phyloP scores from a whole-genome alignment of 352 stramenopile species.

The Pythium sp. region DNA sequence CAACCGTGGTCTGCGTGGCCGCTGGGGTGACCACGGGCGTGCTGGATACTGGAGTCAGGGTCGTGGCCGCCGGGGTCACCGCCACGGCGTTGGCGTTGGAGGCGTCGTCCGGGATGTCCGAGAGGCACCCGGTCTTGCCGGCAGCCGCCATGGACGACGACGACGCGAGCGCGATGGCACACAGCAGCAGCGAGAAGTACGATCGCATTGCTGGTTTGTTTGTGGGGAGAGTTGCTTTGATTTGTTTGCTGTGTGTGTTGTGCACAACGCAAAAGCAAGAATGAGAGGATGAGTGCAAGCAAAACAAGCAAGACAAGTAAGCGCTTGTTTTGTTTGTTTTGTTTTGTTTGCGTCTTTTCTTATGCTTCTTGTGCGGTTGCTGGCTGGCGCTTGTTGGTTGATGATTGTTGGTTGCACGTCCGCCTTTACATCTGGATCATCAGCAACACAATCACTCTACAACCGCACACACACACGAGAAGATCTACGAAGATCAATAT shows the following conservation, averaged over 20 bases:
- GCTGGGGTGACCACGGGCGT: constrained; percentile 1
- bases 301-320: not conserved
- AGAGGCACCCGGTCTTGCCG: constrained; percentile 14
- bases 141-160: constrained; percentile 2
- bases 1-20: not conserved
- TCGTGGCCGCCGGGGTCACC: constrained; percentile 1
- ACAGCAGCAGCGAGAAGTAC: constrained; percentile 16
- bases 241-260: not conserved
- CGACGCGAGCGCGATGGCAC: constrained; percentile 9
- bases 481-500: not conserved
- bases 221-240: not conserved
- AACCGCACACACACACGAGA: not conserved
- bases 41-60: not conserved
- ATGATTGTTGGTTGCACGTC: not conserved
- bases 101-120: constrained; percentile 12
- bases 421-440: constrained; percentile 6
- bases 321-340: not conserved
- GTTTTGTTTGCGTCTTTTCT: too few species aligned
- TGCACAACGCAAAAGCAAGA: constrained; percentile 8
- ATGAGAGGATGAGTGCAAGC: constrained; percentile 1
- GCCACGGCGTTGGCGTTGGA: not conserved
- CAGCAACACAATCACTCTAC: not conserved
- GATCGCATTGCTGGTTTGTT: constrained; percentile 10
- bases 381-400: too few species aligned
- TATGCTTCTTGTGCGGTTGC: too few species aligned